Evolutionary conservation across 2,329 filamentous ascomycete genomes (phyloP).

Genomic region (Boeremia exigua): DNA sequence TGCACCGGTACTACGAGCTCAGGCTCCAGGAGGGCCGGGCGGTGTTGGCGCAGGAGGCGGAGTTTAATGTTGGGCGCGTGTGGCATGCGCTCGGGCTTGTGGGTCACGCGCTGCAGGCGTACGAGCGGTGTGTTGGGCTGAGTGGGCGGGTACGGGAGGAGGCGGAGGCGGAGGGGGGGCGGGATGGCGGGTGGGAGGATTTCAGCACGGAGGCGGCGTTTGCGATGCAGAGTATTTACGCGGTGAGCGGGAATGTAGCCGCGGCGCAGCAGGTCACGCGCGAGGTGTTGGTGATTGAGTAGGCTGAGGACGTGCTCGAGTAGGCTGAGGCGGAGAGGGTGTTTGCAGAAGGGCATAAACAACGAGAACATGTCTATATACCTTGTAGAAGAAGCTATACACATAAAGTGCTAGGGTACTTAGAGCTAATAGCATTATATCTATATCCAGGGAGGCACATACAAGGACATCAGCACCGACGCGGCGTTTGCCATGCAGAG

Average conservation of each 20-base stretch:
- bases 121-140: conserved; percentile 64
- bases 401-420: too few species aligned
- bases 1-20: conserved; percentile 74
- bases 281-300: conserved; percentile 58
- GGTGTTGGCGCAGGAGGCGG: conserved; percentile 72
- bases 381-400: too few species aligned
- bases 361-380: too few species aligned
- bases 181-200: conserved; percentile 57
- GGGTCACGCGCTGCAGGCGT: conserved; percentile 75
- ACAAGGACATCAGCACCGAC: too few species aligned
- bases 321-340: too few species aligned
- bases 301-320: background rate
- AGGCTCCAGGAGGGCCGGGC: conserved; percentile 55
- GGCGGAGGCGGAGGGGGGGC: conserved; percentile 21
- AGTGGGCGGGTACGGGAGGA: conserved; percentile 51
- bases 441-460: too few species aligned
- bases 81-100: conserved; percentile 78
- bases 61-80: conserved; percentile 78
- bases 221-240: conserved; percentile 72
- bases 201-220: conserved; percentile 75
- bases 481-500: too few species aligned
- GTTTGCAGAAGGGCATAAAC: too few species aligned
- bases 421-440: too few species aligned
- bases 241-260: conserved; percentile 66
- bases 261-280: conserved; percentile 67